Evolutionary conservation across 495 filamentous ascomycete species (phyloP).

Genomic region (Podospora pseudocomata): DNA sequence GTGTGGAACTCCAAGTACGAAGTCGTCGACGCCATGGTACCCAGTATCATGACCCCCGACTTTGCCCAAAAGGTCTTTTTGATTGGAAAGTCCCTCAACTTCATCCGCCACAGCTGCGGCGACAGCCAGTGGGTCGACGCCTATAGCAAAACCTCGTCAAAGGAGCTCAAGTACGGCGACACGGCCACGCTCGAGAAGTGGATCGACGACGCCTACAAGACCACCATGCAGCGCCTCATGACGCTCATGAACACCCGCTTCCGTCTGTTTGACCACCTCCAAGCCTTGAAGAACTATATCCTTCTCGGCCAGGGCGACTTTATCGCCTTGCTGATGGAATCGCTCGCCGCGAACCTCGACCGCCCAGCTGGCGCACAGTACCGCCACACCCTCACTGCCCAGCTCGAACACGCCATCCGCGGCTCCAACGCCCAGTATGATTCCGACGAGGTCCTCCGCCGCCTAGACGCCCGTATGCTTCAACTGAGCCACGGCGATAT

Average conservation of each 20-base stretch:
- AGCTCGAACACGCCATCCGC: slow-evolving; percentile 95
- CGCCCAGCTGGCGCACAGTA: slow-evolving; percentile 94
- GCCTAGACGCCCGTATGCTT: slow-evolving; percentile 93
- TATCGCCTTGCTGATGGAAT: slow-evolving; percentile 96
- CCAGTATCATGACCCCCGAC: slow-evolving; percentile 83
- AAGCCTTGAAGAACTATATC: slow-evolving; percentile 90
- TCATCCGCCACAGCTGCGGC: slow-evolving; percentile 90
- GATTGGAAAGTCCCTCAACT: slow-evolving; percentile 97
- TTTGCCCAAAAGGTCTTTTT: slow-evolving; percentile 95
- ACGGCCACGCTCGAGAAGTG: slow-evolving; percentile 85
- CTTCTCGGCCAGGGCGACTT: slow-evolving; percentile 96
- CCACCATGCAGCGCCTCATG: slow-evolving; percentile 94
- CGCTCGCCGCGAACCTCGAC: slow-evolving; percentile 84
- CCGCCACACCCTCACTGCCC: slow-evolving; percentile 90
- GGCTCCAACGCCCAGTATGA: slow-evolving; percentile 97
- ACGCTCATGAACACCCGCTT: slow-evolving; percentile 91
- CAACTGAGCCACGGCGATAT: slow-evolving; percentile 95
- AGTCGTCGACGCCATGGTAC: slow-evolving; percentile 78
- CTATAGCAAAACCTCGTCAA: slow-evolving; percentile 91
- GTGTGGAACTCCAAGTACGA: slow-evolving; percentile 99
- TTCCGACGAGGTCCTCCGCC: slow-evolving; percentile 82
- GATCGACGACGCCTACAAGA: slow-evolving; percentile 96
- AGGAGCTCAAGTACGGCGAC: slow-evolving; percentile 90
- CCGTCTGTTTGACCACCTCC: slow-evolving; percentile 86
- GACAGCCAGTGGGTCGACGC: slow-evolving; percentile 94